Conservation (phyloP, 441 rosid species). For the Omphalea diandra region DNA sequence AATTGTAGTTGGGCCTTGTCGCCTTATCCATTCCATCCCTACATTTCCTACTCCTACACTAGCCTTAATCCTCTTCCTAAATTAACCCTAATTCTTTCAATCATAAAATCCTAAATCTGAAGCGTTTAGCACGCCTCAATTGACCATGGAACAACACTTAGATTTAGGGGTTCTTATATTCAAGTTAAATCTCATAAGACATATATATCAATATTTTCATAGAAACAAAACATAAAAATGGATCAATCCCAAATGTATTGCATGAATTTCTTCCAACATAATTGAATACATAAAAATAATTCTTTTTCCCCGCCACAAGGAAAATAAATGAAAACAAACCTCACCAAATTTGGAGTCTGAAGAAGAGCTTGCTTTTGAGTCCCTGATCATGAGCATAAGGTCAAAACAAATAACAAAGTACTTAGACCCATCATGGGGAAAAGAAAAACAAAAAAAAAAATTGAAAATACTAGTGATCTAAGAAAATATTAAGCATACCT, state of each 20-base stretch:
- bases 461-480: constrained; percentile 10
- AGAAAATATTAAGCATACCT: constrained; percentile 43
- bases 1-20: too few relatives aligned
- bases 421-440: constrained; percentile 11
- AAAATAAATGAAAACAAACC: constrained; percentile 43
- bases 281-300: neutral
- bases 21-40: neutral
- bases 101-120: constrained; percentile 2
- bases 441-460: too few relatives aligned
- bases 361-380: constrained; percentile 62
- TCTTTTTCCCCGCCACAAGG: neutral
- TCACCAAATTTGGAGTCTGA: constrained; percentile 92
- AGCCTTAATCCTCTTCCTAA: constrained; percentile 3
- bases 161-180: neutral
- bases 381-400: constrained; percentile 45
- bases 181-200: neutral
- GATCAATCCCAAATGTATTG: neutral
- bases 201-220: neutral
- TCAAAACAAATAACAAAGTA: constrained; percentile 23
- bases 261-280: neutral
- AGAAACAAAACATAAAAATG: neutral
- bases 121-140: neutral
- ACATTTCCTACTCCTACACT: neutral
- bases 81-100: neutral
- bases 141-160: neutral